A percentile compares a stretch with the other conserved stretches of the same genome.
Conservation (phyloP, 306 rosid species). For the Urtica urens region DNA sequence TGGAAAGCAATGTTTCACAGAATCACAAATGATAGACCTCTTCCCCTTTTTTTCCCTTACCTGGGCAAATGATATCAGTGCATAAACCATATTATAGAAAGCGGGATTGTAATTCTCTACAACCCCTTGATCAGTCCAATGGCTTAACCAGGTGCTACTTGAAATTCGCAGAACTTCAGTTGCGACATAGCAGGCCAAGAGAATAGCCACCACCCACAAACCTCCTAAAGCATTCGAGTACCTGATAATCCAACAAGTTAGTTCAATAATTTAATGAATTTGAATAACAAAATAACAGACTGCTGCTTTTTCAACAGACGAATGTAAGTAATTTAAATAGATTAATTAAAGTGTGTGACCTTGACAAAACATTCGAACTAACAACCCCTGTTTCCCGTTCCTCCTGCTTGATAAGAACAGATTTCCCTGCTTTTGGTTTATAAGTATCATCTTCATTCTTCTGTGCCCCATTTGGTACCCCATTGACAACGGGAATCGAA, state of each 20-base stretch:
- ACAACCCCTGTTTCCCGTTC: constrained; percentile 85
- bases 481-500: constrained; percentile 28
- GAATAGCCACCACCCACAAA: constrained; percentile 58
- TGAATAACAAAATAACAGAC: neutral
- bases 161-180: constrained; percentile 72
- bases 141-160: constrained; percentile 89
- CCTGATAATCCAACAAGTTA: constrained; percentile 24
- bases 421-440: constrained; percentile 49
- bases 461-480: constrained; percentile 22
- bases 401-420: constrained; percentile 72
- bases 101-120: constrained; percentile 28
- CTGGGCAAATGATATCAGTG: constrained; percentile 69
- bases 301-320: neutral
- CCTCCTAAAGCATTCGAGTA: constrained; percentile 83
- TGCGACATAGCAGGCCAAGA: constrained; percentile 51
- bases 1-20: neutral
- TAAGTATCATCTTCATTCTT: constrained; percentile 28
- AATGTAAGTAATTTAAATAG: too few relatives aligned
- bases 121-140: constrained; percentile 60
- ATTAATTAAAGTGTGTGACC: constrained; percentile 32
- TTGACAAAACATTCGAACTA: constrained; percentile 62
- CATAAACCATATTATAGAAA: constrained; percentile 63
- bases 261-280: neutral
- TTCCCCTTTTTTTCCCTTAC: constrained; percentile 20
- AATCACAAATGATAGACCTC: neutral